Base-by-base conservation (phyloP, 2,329 filamentous ascomycete genomes). In the Phoma sp. region DNA sequence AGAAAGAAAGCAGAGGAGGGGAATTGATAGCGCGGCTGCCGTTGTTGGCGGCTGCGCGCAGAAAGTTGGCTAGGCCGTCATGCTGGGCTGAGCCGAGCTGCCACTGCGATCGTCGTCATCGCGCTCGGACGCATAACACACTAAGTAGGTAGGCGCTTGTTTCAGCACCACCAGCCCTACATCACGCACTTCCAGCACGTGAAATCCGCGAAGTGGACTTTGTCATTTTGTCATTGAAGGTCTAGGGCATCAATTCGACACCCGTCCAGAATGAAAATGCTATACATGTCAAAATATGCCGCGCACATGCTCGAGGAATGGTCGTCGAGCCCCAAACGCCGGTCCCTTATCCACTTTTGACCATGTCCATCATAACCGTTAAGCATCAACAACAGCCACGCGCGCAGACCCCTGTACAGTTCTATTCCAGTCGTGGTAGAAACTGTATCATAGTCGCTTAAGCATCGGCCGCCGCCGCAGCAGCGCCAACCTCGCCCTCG, bases 401-500 rank as follows among this genome's bases (percentile, higher is more conserved):
- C 27, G 27, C 27, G 6, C 27, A 29, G 27, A 6, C 27, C 27
- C 18, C 18, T 18, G 2, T 18, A 18, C 18, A 18, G 2, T 18
- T 18, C 18, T 18, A 18, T 2, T 18, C 18, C 18, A 18, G 18
- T 18, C 18, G 18, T 18, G 18, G 18, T 18, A 18, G 18, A 18
- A 18, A 18, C 18, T 18, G 18, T 18, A 18, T 18, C 18, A 18
- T 18, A 29, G 9, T 9, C 27, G 27, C 9, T 58, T 70, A 73
- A n/a, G 67, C 57, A 42, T 74, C 72, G 9, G 68, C 70, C 55
- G 72, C 71, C 11, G 70, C 72, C 54, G 73, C 72, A 9, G 69
- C 71, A 53, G 72, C 71, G 42, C 68, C 72, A 38, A 70, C 85
- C 61, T 87, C 84, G 73, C 91, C 92, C 75, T 97, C 95, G 72